Conservation (phyloP, 2,329 filamentous ascomycete genomes). For the Paraconiothyrium brasiliense region DNA sequence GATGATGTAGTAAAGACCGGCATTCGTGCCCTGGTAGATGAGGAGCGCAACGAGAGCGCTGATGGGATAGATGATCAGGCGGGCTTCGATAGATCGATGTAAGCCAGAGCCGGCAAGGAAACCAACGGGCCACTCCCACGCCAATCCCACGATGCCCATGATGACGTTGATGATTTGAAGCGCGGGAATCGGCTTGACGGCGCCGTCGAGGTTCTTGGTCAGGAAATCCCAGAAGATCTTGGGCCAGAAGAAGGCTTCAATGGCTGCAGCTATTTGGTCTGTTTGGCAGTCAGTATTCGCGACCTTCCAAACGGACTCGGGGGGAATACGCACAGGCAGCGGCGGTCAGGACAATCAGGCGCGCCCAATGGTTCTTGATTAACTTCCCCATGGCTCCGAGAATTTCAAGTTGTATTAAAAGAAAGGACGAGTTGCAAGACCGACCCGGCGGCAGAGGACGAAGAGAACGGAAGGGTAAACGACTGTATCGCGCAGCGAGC, state of each 20-base stretch:
- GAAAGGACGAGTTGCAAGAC: constrained; percentile 35
- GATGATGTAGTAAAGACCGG: constrained; percentile 89
- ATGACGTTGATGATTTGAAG: constrained; percentile 91
- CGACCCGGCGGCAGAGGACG: constrained; percentile 34
- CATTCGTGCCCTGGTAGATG: constrained; percentile 91
- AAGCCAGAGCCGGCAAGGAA: constrained; percentile 78
- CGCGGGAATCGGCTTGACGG: constrained; percentile 86
- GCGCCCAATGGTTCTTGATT: constrained; percentile 99
- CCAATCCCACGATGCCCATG: constrained; percentile 78
- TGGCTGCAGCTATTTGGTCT: constrained; percentile 87
- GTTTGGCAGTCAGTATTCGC: constrained; percentile 18
- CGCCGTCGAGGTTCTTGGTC: constrained; percentile 86
- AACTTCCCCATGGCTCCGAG: constrained; percentile 81
- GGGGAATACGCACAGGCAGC: constrained; percentile 69
- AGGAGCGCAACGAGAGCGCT: constrained; percentile 77
- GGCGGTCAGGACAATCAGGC: constrained; percentile 89
- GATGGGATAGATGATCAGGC: constrained; percentile 83
- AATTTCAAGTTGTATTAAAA: constrained; percentile 30
- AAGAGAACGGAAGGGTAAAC: constrained; percentile 30
- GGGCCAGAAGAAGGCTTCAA: constrained; percentile 96
- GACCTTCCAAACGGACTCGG: background rate
- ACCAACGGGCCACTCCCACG: constrained; percentile 87
- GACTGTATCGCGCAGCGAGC: constrained; percentile 43
- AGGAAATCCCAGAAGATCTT: constrained; percentile 99
- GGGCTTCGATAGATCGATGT: constrained; percentile 87